Evolutionary conservation across 2,329 filamentous ascomycete species (phyloP).

Genomic region (Lecanicillium sp.): DNA sequence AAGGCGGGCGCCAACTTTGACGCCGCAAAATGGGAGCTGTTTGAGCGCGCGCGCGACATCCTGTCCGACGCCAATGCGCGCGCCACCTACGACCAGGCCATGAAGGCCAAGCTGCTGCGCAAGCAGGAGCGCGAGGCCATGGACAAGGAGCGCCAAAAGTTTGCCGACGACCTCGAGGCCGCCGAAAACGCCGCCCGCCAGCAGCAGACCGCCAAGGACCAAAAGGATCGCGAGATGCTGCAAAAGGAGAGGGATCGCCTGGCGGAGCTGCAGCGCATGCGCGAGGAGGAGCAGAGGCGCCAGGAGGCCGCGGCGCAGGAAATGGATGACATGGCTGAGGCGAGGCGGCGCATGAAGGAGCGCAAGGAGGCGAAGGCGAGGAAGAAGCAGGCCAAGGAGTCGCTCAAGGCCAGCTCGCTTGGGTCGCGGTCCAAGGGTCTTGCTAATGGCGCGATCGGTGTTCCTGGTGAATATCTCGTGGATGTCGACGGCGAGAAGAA

Average conservation of each 20-base stretch:
- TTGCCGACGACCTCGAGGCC: conserved; percentile 81
- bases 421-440: conserved; percentile 17
- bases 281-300: conserved; percentile 27
- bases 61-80: conserved; percentile 65
- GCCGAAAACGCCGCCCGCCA: conserved; percentile 62
- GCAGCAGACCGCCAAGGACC: conserved; percentile 41
- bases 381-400: conserved; percentile 28
- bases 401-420: conserved; percentile 18
- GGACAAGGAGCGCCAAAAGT: conserved; percentile 62
- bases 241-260: conserved; percentile 29
- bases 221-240: conserved; percentile 23
- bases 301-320: conserved; percentile 30
- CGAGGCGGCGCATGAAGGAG: conserved; percentile 27
- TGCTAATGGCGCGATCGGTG: conserved; percentile 24
- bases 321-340: conserved; percentile 29
- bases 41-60: conserved; percentile 81
- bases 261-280: conserved; percentile 28
- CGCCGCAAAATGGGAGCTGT: conserved; percentile 73
- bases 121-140: conserved; percentile 65
- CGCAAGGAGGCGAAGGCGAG: conserved; percentile 32
- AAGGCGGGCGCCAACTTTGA: conserved; percentile 73
- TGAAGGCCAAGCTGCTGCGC: conserved; percentile 63
- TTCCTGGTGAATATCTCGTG: conserved; percentile 27
- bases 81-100: conserved; percentile 68
- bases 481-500: conserved; percentile 21